These are phyloP conservation scores for Basidiobolus heterosporus DNA, from an alignment of 371 early-diverging fungal species.

Conservation along the genomic window DNA sequence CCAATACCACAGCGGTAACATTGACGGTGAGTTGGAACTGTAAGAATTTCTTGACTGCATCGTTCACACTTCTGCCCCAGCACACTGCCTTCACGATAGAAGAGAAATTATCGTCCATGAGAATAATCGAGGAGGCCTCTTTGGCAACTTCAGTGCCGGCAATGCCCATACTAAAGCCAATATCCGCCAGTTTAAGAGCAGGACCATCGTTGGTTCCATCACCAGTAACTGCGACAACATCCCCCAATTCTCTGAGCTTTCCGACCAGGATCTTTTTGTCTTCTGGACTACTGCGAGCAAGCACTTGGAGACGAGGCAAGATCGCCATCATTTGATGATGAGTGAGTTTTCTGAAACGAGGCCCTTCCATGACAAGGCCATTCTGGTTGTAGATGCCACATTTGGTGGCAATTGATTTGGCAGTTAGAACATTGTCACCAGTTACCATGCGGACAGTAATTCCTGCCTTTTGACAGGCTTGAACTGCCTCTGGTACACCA, in stretches of 20 bases:
- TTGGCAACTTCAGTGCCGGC: slow-evolving; percentile 70
- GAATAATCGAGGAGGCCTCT: slow-evolving; percentile 59
- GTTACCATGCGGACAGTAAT: slow-evolving; percentile 74
- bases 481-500: slow-evolving; percentile 49
- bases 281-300: slow-evolving; percentile 59
- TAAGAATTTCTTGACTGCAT: slow-evolving; percentile 60
- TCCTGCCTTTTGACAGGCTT: slow-evolving; percentile 49
- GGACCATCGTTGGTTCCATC: slow-evolving; percentile 70
- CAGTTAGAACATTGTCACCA: slow-evolving; percentile 62
- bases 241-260: slow-evolving; percentile 35
- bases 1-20: slow-evolving; percentile 45
- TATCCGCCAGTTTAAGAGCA: slow-evolving; percentile 60
- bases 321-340: slow-evolving; percentile 25
- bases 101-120: slow-evolving; percentile 67
- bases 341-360: slow-evolving; percentile 36
- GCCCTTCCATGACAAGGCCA: slow-evolving; percentile 47
- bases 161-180: slow-evolving; percentile 71
- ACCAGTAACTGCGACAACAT: slow-evolving; percentile 67
- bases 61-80: slow-evolving; percentile 69
- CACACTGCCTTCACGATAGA: slow-evolving; percentile 56
- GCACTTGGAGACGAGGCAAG: slow-evolving; percentile 43
- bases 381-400: slow-evolving; percentile 43
- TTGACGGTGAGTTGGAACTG: slow-evolving; percentile 71
- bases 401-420: slow-evolving; percentile 50
- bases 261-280: slow-evolving; percentile 56